These are phyloP conservation scores for Corylus avellana DNA, from an alignment of 306 rosid species.

Conservation along the genomic window DNA sequence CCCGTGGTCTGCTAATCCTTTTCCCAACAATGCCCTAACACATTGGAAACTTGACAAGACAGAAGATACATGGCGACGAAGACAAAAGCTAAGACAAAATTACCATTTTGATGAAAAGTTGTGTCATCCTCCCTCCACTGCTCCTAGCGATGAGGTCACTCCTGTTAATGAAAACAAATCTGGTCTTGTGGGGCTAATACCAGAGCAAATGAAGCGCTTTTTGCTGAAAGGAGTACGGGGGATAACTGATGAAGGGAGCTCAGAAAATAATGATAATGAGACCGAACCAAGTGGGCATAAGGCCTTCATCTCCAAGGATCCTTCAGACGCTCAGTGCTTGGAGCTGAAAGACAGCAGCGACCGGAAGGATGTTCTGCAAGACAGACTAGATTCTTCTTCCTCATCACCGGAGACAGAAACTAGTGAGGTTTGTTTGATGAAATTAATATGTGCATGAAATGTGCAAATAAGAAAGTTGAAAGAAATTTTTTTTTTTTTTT, in stretches of 20 bases:
- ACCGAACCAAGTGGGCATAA: slow-evolving; percentile 57
- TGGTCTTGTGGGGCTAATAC: slow-evolving; percentile 70
- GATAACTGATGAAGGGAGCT: slow-evolving; percentile 82
- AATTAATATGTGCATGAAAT: slow-evolving; percentile 25
- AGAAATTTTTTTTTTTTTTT: too few species aligned
- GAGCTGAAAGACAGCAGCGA: slow-evolving; percentile 66
- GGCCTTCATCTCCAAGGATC: slow-evolving; percentile 43
- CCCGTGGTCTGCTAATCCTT: slow-evolving; percentile 93
- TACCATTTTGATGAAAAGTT: slow-evolving; percentile 92
- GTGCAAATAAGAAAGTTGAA: background rate
- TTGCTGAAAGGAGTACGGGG: slow-evolving; percentile 80
- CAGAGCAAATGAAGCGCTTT: slow-evolving; percentile 93
- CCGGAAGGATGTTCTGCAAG: slow-evolving; percentile 61
- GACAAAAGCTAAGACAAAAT: slow-evolving; percentile 80
- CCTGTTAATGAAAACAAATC: slow-evolving; percentile 64
- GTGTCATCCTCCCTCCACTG: slow-evolving; percentile 65
- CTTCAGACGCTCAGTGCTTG: slow-evolving; percentile 53
- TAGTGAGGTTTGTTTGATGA: slow-evolving; percentile 64
- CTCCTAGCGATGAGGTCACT: slow-evolving; percentile 39
- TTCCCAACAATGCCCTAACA: slow-evolving; percentile 64
- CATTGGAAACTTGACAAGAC: slow-evolving; percentile 98
- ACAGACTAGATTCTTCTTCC: slow-evolving; percentile 60
- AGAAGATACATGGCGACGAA: slow-evolving; percentile 87
- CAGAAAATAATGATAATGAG: slow-evolving; percentile 59
- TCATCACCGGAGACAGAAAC: slow-evolving; percentile 66